Conservation (phyloP, 768 basidiomycete genomes). For the Leccinum uliginosum region DNA sequence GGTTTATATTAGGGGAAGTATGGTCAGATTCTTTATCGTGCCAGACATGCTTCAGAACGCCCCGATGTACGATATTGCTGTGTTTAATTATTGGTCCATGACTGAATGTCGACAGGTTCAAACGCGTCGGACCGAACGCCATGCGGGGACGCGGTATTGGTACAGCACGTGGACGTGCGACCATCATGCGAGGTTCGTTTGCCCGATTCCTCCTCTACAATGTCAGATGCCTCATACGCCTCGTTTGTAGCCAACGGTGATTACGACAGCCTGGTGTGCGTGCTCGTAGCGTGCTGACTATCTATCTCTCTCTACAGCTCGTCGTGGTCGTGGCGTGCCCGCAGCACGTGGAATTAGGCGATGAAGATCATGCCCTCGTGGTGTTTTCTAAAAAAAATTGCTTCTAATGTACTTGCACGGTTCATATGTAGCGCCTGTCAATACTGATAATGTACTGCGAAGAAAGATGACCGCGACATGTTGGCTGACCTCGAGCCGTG, state of each 20-base stretch:
- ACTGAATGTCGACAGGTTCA: constrained; percentile 68
- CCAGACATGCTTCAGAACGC: constrained; percentile 99
- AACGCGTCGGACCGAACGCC: constrained; percentile 95
- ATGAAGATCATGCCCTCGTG: constrained; percentile 33
- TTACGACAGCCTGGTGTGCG: constrained; percentile 9
- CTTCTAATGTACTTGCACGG: constrained; percentile 9
- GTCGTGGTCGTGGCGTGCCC: constrained; percentile 81
- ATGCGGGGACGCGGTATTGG: constrained; percentile 99
- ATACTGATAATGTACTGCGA: constrained; percentile 7
- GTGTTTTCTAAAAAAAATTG: constrained; percentile 3
- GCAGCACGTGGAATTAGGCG: constrained; percentile 77
- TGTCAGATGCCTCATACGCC: constrained; percentile 12
- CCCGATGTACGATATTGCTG: constrained; percentile 71
- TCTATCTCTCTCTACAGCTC: constrained; percentile 45
- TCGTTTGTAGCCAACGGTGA: constrained; percentile 68
- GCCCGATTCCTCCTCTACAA: constrained; percentile 3
- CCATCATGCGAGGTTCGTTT: constrained; percentile 90
- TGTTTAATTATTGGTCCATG: constrained; percentile 1
- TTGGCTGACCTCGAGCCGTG: neutral
- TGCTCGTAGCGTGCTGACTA: constrained; percentile 11
- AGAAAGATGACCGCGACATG: neutral
- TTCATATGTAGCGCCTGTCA: constrained; percentile 16
- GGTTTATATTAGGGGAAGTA: constrained; percentile 97
- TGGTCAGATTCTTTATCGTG: constrained; percentile 98
- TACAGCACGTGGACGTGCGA: constrained; percentile 96